Evolutionary conservation across 768 basidiomycete species (phyloP).

Genomic region (Boletus reticulatus): DNA sequence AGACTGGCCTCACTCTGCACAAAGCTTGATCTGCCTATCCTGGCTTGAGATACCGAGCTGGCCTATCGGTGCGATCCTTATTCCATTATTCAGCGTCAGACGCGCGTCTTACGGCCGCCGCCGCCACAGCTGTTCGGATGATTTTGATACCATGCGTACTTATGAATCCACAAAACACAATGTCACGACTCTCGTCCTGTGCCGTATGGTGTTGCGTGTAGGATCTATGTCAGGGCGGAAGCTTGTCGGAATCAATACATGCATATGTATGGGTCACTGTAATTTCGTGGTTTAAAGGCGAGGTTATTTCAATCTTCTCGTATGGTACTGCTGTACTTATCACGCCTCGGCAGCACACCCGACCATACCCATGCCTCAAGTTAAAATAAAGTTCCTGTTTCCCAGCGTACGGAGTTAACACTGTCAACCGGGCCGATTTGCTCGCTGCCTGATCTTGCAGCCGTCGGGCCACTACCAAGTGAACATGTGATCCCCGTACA

Average conservation of each 20-base stretch:
- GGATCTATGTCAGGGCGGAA: not conserved
- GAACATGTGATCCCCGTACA: too few species aligned
- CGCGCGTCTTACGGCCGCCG: not conserved
- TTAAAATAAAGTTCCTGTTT: not conserved
- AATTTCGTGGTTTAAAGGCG: not conserved
- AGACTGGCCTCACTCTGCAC: constrained; percentile 33
- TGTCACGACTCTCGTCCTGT: not conserved
- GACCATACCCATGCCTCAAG: not conserved
- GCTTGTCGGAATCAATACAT: not conserved
- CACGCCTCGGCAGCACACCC: not conserved
- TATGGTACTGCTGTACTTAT: not conserved
- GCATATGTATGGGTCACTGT: not conserved
- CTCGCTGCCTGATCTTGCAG: too few species aligned
- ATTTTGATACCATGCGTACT: not conserved
- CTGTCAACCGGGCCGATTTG: too few species aligned
- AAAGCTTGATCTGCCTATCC: constrained; percentile 32
- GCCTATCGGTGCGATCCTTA: not conserved
- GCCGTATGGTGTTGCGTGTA: constrained; percentile 1
- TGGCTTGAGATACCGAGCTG: not conserved
- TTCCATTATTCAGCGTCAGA: not conserved
- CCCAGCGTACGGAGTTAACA: not conserved
- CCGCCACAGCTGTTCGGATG: not conserved
- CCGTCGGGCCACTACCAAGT: too few species aligned
- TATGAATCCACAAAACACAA: not conserved
- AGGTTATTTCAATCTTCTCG: not conserved